A percentile compares a stretch with the other conserved stretches of the same genome.
These are phyloP conservation scores for Laguncularia racemosa DNA, from an alignment of 345 rosid genomes.

Conservation along the genomic window DNA sequence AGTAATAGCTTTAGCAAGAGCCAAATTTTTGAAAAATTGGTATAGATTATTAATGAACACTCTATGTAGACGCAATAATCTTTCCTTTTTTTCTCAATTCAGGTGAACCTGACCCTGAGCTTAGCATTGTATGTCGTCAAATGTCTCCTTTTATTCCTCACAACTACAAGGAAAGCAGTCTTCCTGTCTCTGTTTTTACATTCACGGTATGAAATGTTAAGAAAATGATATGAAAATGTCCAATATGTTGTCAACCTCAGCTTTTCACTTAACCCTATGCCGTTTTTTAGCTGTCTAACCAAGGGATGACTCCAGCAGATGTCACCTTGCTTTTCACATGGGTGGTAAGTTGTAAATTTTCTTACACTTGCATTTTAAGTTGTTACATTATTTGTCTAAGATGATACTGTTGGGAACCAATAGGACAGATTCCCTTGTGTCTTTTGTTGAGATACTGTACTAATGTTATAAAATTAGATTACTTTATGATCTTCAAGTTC, in stretches of 20 bases:
- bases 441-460: too few relatives aligned
- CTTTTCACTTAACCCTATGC: background rate
- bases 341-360: constrained; percentile 47
- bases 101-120: constrained; percentile 96
- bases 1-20: constrained; percentile 35
- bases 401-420: too few relatives aligned
- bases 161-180: constrained; percentile 89
- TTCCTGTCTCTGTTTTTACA: constrained; percentile 79
- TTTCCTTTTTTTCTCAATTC: constrained; percentile 13
- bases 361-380: too few relatives aligned
- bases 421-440: too few relatives aligned
- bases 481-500: too few relatives aligned
- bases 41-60: background rate
- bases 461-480: too few relatives aligned
- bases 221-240: background rate
- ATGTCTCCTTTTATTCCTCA: constrained; percentile 90
- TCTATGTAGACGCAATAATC: constrained; percentile 2
- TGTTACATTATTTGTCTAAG: too few relatives aligned
- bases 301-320: constrained; percentile 60
- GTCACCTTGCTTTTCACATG: constrained; percentile 89
- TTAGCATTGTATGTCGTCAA: constrained; percentile 78
- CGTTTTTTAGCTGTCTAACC: constrained; percentile 57
- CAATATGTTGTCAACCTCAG: background rate
- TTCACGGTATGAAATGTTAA: constrained; percentile 45
- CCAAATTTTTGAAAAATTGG: background rate